Evolutionary conservation across 495 filamentous ascomycete species (phyloP).

Genomic region (Aspergillus baeticus): DNA sequence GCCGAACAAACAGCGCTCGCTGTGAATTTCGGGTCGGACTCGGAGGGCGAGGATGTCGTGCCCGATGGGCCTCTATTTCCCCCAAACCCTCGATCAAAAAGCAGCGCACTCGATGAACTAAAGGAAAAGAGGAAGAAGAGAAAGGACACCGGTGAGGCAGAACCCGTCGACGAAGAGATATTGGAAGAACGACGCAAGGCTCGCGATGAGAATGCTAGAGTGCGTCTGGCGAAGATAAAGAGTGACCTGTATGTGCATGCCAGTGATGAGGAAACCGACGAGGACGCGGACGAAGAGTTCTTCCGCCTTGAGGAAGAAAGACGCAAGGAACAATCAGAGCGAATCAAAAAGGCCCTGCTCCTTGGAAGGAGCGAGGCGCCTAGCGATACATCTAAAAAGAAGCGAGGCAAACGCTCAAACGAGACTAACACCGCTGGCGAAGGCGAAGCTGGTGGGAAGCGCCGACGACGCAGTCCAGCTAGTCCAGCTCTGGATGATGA

Average conservation of each 20-base stretch:
- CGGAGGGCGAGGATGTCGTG: slow-evolving; percentile 56
- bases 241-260: slow-evolving; percentile 75
- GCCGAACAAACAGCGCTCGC: slow-evolving; percentile 29
- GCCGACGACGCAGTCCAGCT: slow-evolving; percentile 30
- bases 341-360: slow-evolving; percentile 49
- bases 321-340: slow-evolving; percentile 48
- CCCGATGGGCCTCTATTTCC: slow-evolving; percentile 71
- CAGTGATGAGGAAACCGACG: slow-evolving; percentile 78
- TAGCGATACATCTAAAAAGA: slow-evolving; percentile 28
- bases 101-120: slow-evolving; percentile 46
- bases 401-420: slow-evolving; percentile 33
- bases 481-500: slow-evolving; percentile 22
- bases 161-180: slow-evolving; percentile 48
- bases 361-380: slow-evolving; percentile 51
- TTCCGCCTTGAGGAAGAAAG: slow-evolving; percentile 66
- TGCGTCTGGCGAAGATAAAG: slow-evolving; percentile 75
- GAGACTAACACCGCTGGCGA: slow-evolving; percentile 20
- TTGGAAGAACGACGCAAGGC: slow-evolving; percentile 51
- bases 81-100: slow-evolving; percentile 45
- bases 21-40: slow-evolving; percentile 62
- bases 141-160: slow-evolving; percentile 30
- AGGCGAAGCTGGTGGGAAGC: slow-evolving; percentile 27
- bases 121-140: slow-evolving; percentile 55
- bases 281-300: slow-evolving; percentile 63
- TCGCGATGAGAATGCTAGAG: slow-evolving; percentile 56